These are phyloP conservation scores for Cyberlindnera xishuangbannaensis DNA, from an alignment of 805 yeast genomes.

Conservation along the genomic window DNA sequence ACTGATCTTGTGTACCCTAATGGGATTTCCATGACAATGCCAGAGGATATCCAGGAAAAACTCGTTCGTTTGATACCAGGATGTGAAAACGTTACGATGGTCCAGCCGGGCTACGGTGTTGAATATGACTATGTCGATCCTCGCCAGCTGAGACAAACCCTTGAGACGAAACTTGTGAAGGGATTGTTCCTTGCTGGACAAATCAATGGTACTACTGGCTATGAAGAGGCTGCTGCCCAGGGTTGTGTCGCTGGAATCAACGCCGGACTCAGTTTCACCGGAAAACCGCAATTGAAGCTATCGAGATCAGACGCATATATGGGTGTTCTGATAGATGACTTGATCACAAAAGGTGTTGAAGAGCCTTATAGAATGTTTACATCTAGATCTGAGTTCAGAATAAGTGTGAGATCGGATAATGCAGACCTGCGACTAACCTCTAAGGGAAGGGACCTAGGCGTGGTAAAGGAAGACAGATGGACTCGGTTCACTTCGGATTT, in stretches of 20 bases:
- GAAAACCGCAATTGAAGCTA: constrained; percentile 43
- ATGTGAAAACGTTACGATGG: constrained; percentile 77
- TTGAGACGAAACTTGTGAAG: constrained; percentile 73
- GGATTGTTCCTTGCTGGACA: constrained; percentile 94
- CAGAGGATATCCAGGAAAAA: constrained; percentile 79
- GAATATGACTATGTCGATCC: constrained; percentile 97
- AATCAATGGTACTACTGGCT: constrained; percentile 97
- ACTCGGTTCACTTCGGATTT: constrained; percentile 38
- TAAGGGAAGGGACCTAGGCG: constrained; percentile 59
- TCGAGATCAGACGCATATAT: constrained; percentile 80
- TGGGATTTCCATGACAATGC: constrained; percentile 95
- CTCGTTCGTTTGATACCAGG: constrained; percentile 81
- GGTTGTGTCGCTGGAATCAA: constrained; percentile 95
- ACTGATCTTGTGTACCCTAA: constrained; percentile 90
- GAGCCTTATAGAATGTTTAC: constrained; percentile 99
- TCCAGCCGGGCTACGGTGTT: constrained; percentile 98
- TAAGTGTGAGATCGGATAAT: constrained; percentile 87
- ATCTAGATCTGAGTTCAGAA: constrained; percentile 88
- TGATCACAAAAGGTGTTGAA: constrained; percentile 90
- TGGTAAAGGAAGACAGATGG: constrained; percentile 59
- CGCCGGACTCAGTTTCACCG: constrained; percentile 60
- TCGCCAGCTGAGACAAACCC: constrained; percentile 65
- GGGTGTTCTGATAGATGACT: constrained; percentile 91
- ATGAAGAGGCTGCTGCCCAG: constrained; percentile 98
- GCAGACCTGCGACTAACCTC: constrained; percentile 84